Conservation (phyloP, 2,329 filamentous ascomycete species). For the Cladosporium austrohemisphaericum region DNA sequence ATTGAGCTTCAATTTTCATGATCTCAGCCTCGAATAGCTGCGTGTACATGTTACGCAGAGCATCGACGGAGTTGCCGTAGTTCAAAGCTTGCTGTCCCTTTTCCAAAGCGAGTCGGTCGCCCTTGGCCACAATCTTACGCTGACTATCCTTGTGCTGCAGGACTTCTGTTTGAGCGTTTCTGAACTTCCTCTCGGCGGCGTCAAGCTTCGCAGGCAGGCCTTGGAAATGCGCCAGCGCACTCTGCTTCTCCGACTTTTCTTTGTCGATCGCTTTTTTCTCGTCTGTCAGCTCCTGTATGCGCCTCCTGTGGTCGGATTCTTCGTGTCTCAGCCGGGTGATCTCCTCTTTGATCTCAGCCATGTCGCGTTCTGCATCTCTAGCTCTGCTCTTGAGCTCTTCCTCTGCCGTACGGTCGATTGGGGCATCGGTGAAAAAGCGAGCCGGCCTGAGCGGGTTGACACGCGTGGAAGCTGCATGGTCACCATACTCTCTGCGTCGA, state of each 20-base stretch:
- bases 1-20: constrained; percentile 72
- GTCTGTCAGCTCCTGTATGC: background rate
- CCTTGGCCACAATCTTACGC: constrained; percentile 45
- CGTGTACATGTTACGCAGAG: constrained; percentile 59
- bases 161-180: constrained; percentile 39
- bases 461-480: constrained; percentile 65
- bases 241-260: constrained; percentile 67
- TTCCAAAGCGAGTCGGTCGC: constrained; percentile 27
- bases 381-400: constrained; percentile 56
- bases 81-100: constrained; percentile 45
- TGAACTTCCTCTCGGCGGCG: constrained; percentile 49
- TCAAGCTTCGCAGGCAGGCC: constrained; percentile 69
- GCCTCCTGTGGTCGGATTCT: constrained; percentile 18
- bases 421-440: constrained; percentile 70
- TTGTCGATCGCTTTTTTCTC: constrained; percentile 46
- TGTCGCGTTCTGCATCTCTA: constrained; percentile 38
- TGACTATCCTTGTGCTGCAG: constrained; percentile 47
- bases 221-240: constrained; percentile 57
- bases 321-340: constrained; percentile 22
- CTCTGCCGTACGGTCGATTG: constrained; percentile 65
- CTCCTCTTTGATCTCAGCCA: constrained; percentile 37
- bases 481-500: constrained; percentile 76
- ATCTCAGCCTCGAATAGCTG: constrained; percentile 67
- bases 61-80: constrained; percentile 59
- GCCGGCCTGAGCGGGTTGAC: constrained; percentile 61